Conservation (phyloP, 2,329 filamentous ascomycete species). For the Byssothecium circinans region DNA sequence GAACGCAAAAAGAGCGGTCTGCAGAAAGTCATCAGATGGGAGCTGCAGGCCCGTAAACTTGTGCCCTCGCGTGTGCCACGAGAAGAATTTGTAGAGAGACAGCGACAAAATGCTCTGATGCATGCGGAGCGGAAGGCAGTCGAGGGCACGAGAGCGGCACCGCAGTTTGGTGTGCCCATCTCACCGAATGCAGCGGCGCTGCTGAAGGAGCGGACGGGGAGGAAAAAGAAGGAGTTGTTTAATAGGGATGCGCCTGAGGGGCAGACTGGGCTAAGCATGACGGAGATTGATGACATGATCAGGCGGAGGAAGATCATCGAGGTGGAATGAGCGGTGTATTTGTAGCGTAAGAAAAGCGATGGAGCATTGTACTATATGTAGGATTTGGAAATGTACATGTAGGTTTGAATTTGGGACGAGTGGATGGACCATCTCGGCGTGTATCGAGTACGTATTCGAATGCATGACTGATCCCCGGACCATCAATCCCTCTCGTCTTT, state of each 20-base stretch:
- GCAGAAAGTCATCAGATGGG: slow-evolving; percentile 61
- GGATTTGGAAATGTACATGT: slow-evolving; percentile 3
- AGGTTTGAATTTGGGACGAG: not conserved
- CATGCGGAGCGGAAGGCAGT: not conserved
- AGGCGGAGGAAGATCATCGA: not conserved
- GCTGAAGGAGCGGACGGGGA: slow-evolving; percentile 3
- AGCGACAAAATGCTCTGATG: not conserved
- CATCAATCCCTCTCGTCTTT: too few species aligned
- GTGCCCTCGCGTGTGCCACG: not conserved
- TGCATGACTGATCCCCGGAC: too few species aligned
- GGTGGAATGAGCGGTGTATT: not conserved
- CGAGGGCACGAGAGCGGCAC: slow-evolving; percentile 5
- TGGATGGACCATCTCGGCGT: not conserved
- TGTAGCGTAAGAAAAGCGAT: not conserved
- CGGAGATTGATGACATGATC: not conserved
- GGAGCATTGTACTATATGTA: slow-evolving; percentile 3
- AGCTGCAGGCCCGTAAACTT: not conserved
- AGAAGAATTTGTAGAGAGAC: not conserved
- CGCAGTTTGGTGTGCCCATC: not conserved
- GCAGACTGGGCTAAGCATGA: not conserved
- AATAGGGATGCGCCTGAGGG: not conserved
- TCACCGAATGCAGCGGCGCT: not conserved
- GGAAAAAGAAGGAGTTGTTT: not conserved
- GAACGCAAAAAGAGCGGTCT: slow-evolving; percentile 71
- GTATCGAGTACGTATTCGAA: too few species aligned